Evolutionary conservation across 768 basidiomycete species (phyloP).

Genomic region (Fomitopsis pulvina): DNA sequence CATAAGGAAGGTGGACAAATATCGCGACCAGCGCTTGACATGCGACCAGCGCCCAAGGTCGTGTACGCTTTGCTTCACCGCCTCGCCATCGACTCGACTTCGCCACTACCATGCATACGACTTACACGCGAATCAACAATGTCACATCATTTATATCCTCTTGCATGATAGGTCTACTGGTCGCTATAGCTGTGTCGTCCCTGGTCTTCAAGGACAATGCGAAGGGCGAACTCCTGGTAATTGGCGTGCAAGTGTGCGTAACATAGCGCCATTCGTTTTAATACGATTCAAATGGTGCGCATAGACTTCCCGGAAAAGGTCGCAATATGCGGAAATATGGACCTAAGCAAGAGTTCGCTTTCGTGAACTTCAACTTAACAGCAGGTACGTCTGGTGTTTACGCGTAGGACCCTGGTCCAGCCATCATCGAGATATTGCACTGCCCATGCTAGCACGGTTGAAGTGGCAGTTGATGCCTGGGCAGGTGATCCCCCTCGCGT

Average conservation of each 20-base stretch:
- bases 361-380: conserved; percentile 74
- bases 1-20: neutral
- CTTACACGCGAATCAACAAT: conserved; percentile 68
- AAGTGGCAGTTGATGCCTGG: too few species aligned
- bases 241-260: conserved; percentile 76
- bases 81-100: neutral
- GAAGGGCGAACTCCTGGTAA: conserved; percentile 49
- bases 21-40: neutral
- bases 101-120: conserved; percentile 51
- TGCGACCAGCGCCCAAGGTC: conserved; percentile 1
- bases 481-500: too few species aligned
- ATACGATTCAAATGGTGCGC: conserved; percentile 3
- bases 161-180: conserved; percentile 67
- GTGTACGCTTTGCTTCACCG: neutral
- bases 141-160: conserved; percentile 67
- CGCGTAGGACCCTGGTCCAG: too few species aligned
- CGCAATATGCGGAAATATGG: conserved; percentile 37
- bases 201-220: conserved; percentile 56
- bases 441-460: too few species aligned
- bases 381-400: conserved; percentile 55
- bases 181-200: conserved; percentile 66
- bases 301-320: conserved; percentile 18
- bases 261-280: neutral
- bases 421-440: too few species aligned
- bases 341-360: conserved; percentile 68